A percentile compares a stretch with the other conserved stretches of the same genome.
These are phyloP conservation scores for Diospyros kaki DNA, from an alignment of 148 eudicot genomes.

Conservation along the genomic window DNA sequence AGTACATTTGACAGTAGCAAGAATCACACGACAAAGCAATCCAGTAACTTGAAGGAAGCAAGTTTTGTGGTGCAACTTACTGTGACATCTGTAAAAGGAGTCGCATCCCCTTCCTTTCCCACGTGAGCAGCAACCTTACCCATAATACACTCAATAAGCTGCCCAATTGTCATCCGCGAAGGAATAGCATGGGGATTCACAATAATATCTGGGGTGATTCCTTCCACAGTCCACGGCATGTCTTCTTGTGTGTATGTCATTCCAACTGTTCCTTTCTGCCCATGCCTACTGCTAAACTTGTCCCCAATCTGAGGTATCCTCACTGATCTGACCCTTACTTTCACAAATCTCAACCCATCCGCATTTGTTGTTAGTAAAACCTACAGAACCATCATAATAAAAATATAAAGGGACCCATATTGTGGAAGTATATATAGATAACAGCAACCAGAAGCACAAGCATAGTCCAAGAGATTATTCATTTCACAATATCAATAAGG, in stretches of 20 bases:
- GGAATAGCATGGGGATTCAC: slow-evolving; percentile 99
- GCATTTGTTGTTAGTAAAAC: slow-evolving; percentile 89
- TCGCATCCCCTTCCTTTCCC: slow-evolving; percentile 99
- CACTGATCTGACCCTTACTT: slow-evolving; percentile 94
- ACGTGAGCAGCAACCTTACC: slow-evolving; percentile 99
- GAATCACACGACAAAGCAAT: background rate
- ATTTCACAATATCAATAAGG: background rate
- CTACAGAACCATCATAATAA: slow-evolving; percentile 21
- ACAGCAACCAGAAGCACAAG: background rate
- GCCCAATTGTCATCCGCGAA: slow-evolving; percentile 98
- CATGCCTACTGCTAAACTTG: slow-evolving; percentile 94
- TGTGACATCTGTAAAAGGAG: slow-evolving; percentile 98
- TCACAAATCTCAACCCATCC: slow-evolving; percentile 91
- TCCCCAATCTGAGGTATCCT: slow-evolving; percentile 97
- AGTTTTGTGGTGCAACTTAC: slow-evolving; percentile 36
- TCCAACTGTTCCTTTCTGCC: slow-evolving; percentile 96
- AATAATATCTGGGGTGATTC: slow-evolving; percentile 90
- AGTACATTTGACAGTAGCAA: background rate
- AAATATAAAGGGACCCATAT: slow-evolving; percentile 8
- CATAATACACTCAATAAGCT: slow-evolving; percentile 98
- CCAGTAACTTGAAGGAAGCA: no score
- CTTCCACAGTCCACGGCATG: slow-evolving; percentile 97
- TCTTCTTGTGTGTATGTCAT: slow-evolving; percentile 99
- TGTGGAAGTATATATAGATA: background rate
- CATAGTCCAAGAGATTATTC: background rate